phyloP scores from a whole-genome alignment of 139 green algal genomes.

The Penium margaritaceum region DNA sequence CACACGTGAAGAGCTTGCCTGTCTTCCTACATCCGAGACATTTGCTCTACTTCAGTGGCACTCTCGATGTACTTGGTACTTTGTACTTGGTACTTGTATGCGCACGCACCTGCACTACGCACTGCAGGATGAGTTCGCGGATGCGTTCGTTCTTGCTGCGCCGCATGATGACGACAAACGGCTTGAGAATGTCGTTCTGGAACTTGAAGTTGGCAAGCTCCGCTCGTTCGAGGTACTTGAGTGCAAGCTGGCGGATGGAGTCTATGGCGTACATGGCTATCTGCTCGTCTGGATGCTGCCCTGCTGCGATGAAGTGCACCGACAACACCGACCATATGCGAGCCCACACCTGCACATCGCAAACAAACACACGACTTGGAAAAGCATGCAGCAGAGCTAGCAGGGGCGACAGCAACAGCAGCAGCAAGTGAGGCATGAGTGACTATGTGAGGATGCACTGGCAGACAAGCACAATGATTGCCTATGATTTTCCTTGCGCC shows the following conservation, averaged over 20 bases:
- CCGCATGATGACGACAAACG: constrained; percentile 93
- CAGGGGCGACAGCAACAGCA: no score
- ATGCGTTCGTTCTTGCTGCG: constrained; percentile 72
- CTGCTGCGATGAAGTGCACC: constrained; percentile 81
- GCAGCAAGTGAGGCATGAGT: no score
- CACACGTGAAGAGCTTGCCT: no score
- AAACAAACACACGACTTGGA: no score
- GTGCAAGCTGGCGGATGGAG: constrained; percentile 61
- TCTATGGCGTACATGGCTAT: constrained; percentile 89
- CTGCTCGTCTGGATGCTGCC: constrained; percentile 56
- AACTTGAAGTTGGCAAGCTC: constrained; percentile 98
- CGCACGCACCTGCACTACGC: constrained; percentile 60
- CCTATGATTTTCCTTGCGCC: no score
- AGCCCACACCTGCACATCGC: constrained; percentile 73
- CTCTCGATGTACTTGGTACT: no score
- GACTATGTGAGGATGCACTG: no score
- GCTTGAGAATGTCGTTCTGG: constrained; percentile 95
- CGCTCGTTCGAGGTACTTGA: constrained; percentile 90
- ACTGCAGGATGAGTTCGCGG: constrained; percentile 93
- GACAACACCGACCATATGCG: constrained; percentile 87
- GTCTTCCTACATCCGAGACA: no score
- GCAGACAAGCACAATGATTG: no score
- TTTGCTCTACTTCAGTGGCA: no score
- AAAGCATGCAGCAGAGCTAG: no score
- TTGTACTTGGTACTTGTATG: no score